phyloP scores from a whole-genome alignment of 768 basidiomycete species.

The Naganishia friedmannii region DNA sequence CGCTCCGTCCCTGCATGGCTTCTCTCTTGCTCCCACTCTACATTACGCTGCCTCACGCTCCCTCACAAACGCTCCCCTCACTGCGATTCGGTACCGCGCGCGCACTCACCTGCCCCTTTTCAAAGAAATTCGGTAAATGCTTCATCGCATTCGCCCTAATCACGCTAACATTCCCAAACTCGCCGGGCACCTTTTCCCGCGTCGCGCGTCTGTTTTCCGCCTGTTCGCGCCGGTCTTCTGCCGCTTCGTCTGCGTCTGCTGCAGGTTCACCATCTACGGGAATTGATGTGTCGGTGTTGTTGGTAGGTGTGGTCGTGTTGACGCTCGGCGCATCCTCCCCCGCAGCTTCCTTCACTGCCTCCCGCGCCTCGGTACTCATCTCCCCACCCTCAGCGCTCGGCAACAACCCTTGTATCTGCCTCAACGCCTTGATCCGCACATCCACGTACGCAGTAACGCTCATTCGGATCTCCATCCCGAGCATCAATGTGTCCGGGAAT shows the following conservation, averaged over 20 bases:
- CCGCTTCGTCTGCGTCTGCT: conserved; percentile 4
- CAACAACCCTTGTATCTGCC: conserved; percentile 52
- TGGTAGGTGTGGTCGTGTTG: neutral
- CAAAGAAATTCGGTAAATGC: conserved; percentile 93
- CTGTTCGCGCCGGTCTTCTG: conserved; percentile 25
- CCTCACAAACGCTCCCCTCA: no score
- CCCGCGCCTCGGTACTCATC: neutral
- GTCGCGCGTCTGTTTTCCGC: conserved; percentile 35
- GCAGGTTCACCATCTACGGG: no score
- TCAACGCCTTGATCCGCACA: conserved; percentile 87
- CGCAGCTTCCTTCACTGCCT: conserved; percentile 10
- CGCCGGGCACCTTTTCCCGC: conserved; percentile 46
- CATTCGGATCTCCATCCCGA: conserved; percentile 95
- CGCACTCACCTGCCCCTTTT: conserved; percentile 66
- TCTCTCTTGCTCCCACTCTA: conserved; percentile 8
- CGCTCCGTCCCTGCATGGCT: neutral
- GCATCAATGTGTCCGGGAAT: conserved; percentile 86
- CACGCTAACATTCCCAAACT: conserved; percentile 73
- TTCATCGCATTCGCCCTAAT: conserved; percentile 98
- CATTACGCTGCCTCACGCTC: no score
- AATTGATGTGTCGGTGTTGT: no score
- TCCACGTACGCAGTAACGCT: conserved; percentile 94
- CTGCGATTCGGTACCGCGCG: no score
- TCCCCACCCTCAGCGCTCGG: neutral
- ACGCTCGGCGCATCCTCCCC: neutral